Base-by-base conservation (phyloP, 2,329 filamentous ascomycete species). In the Calycina herbarum region DNA sequence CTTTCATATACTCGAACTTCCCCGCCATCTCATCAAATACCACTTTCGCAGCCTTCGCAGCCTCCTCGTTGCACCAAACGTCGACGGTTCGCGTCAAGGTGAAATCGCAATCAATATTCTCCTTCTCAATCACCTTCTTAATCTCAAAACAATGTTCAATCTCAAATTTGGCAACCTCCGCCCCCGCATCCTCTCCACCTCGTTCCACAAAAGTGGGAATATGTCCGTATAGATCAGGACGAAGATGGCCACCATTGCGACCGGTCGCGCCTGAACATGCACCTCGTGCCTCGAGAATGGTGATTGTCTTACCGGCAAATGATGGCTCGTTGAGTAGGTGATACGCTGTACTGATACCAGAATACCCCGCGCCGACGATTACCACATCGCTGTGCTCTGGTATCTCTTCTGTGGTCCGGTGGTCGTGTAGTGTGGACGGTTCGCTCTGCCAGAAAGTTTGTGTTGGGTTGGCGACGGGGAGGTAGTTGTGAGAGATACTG, bases 191-290 rank as follows among this genome's bases (percentile, higher is more conserved):
- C 1, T 76, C 42, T 0, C 80, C 78, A 66, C 76, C 71, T 24
- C 75, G 70, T 5, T 71, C 66, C 13, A 74, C 75, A 29, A 76
- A 71, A 6, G 64, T 76, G 6, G 75, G 70, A 6, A 79, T 76
- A n/a, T 75, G 74, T 35, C 74, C 75, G 66, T 81, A 81, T 8
- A 78, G 59, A 68, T 79, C 78, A 2, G 80, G 80, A 57, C 78
- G 77, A 42, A 82, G 61, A 67, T 82, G 80, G 1, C 80, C 80
- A 17, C 81, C 64, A 57, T 81, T 68, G 73, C 90, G 79, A n/a
- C 90, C 90, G 1, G 90, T 93, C 29, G 91, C 91, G 13, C 90
- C 90, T 84, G 85, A 92, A 73, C 90, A 93, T 2, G 87, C 89
- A 78, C 93, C 90, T 70, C 91, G 82, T 17, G 90, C 90, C 78